These are phyloP conservation scores for Tricholomella constricta DNA, from an alignment of 768 basidiomycete genomes.

Conservation along the genomic window DNA sequence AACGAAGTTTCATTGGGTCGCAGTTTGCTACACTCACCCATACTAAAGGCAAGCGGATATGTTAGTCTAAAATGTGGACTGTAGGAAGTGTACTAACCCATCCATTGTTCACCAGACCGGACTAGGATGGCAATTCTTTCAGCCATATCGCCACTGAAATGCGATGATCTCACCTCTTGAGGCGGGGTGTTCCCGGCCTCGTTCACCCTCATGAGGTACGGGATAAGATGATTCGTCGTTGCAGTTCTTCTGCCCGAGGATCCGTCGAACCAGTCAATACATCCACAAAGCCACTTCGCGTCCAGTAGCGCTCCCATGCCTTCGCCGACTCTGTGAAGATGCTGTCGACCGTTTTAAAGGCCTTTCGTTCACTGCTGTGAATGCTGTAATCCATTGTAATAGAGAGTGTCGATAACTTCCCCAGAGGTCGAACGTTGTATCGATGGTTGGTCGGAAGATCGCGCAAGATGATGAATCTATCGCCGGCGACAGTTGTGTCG, in stretches of 20 bases:
- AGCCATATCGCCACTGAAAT: not conserved
- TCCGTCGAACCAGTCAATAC: slow-evolving; percentile 51
- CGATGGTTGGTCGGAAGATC: slow-evolving; percentile 47
- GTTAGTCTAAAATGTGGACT: not conserved
- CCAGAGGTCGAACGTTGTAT: slow-evolving; percentile 43
- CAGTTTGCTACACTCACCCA: slow-evolving; percentile 29
- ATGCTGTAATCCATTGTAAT: slow-evolving; percentile 34
- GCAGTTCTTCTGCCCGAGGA: slow-evolving; percentile 52
- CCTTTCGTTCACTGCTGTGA: not conserved
- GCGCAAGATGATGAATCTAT: slow-evolving; percentile 39
- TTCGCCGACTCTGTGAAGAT: slow-evolving; percentile 36
- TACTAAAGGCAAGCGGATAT: slow-evolving; percentile 26
- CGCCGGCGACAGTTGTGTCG: slow-evolving; percentile 45
- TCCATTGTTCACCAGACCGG: slow-evolving; percentile 55
- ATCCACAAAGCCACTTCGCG: slow-evolving; percentile 51
- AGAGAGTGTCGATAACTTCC: slow-evolving; percentile 29
- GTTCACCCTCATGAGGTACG: slow-evolving; percentile 61
- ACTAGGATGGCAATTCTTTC: slow-evolving; percentile 29
- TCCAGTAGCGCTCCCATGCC: slow-evolving; percentile 53
- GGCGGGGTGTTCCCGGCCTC: slow-evolving; percentile 57
- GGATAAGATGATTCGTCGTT: slow-evolving; percentile 56
- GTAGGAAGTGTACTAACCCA: slow-evolving; percentile 41
- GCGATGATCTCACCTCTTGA: slow-evolving; percentile 47
- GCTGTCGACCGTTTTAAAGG: slow-evolving; percentile 24
- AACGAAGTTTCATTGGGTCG: not conserved